phyloP scores from a whole-genome alignment of 305 asterid species.

The Rubia tinctorum region DNA sequence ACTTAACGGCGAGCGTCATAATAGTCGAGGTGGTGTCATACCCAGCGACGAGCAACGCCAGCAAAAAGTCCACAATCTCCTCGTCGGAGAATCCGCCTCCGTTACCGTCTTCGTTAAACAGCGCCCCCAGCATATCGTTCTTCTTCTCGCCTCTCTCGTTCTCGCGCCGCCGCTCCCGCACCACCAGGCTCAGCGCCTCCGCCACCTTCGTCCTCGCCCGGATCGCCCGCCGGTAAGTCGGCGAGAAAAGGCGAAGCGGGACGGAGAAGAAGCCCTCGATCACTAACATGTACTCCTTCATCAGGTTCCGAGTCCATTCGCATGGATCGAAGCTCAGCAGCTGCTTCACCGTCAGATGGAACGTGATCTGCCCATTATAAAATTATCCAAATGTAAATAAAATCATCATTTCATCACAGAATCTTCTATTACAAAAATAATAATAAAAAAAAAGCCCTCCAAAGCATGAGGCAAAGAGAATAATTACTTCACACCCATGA shows the following conservation, averaged over 20 bases:
- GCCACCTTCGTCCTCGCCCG: slow-evolving; percentile 92
- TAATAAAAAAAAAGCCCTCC: slow-evolving; percentile 36
- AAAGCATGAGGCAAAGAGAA: slow-evolving; percentile 47
- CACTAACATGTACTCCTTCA: slow-evolving; percentile 96
- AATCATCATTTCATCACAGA: too few species aligned
- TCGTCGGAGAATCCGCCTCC: slow-evolving; percentile 82
- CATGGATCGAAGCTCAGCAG: slow-evolving; percentile 97
- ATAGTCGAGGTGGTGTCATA: slow-evolving; percentile 94
- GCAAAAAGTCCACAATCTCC: slow-evolving; percentile 87
- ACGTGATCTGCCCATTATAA: slow-evolving; percentile 72
- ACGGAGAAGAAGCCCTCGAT: slow-evolving; percentile 93
- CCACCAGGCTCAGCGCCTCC: slow-evolving; percentile 83
- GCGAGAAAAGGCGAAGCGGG: slow-evolving; percentile 68
- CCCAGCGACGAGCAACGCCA: slow-evolving; percentile 92
- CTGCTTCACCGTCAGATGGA: slow-evolving; percentile 89
- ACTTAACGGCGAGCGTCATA: slow-evolving; percentile 90
- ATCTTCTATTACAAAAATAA: slow-evolving; percentile 29
- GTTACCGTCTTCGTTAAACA: slow-evolving; percentile 67
- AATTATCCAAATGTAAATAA: too few species aligned
- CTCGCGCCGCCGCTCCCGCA: slow-evolving; percentile 63
- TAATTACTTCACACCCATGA: slow-evolving; percentile 60
- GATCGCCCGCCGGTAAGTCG: slow-evolving; percentile 86
- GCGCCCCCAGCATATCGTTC: slow-evolving; percentile 88
- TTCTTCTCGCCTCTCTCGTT: slow-evolving; percentile 56
- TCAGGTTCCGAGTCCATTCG: slow-evolving; percentile 87